Evolutionary conservation across 2,329 filamentous ascomycete species (phyloP), one percentile per base, ranked within the genome.

Genomic region (Cytospora piceicola): DNA sequence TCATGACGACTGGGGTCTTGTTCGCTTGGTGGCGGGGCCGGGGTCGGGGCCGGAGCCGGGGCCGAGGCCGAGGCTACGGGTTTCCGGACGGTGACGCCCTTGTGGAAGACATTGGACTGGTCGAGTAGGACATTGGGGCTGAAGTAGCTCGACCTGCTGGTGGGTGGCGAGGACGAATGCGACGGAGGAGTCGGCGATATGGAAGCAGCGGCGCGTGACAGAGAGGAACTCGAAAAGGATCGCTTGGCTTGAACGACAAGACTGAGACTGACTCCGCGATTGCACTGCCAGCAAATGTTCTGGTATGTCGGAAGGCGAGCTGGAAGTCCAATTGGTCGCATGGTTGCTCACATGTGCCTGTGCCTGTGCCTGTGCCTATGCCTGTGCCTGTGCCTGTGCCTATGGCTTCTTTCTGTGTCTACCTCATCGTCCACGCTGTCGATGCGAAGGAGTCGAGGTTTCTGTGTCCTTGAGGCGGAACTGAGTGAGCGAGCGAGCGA

Each of bases 71-170:
- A 46, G 39, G 68, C 62, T 67, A 56, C 67, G 14, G 57, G 30
- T n/a, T 54, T 56, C 39, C 63, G 46, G 22, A 64, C 51, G 22
- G 67, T 30, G 20, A 54, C 59, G 24, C 32, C 56, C 42, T 61
- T 58, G 53, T 65, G 66, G 7, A 68, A 67, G 69, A 71, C 71
- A 71, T 71, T 70, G 69, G 69, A 63, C 24, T 72, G 72, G 53
- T 73, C 71, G 53, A 77, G 72, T 20, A 77, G 62, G 53, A 61
- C 67, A 64, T 77, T 77, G 57, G 75, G 77, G 34, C 76, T 70
- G 56, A 78, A 78, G 64, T 75, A 77, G 68, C 73, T 72, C 57
- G 74, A 70, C 46, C 71, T 73, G 36, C 73, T 69, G 36, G 74
- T 68, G 11, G 65, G 67, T 22, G 70, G 9, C 46, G 46, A 24